phyloP scores from a whole-genome alignment of 2,329 filamentous ascomycete species.

The Phialemonium atrogriseum region DNA sequence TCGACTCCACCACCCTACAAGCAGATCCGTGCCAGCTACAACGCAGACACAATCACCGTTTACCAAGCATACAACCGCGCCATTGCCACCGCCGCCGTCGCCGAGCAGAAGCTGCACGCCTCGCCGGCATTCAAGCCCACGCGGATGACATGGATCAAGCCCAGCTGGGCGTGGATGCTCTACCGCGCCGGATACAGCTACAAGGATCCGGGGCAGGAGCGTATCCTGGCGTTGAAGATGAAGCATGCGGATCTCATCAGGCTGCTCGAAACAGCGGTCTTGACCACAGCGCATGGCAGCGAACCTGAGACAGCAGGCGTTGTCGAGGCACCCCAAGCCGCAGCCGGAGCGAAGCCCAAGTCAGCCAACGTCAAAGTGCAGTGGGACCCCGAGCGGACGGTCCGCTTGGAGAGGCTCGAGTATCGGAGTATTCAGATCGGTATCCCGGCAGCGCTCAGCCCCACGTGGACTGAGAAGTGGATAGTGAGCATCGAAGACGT shows the following conservation, averaged over 20 bases:
- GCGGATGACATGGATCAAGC: conserved; percentile 60
- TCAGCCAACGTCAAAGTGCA: conserved; percentile 42
- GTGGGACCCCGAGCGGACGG: conserved; percentile 54
- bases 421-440: conserved; percentile 55
- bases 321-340: not conserved
- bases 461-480: conserved; percentile 39
- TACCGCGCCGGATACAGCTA: conserved; percentile 53
- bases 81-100: conserved; percentile 46
- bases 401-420: conserved; percentile 32
- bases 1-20: conserved; percentile 20
- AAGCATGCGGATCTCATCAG: conserved; percentile 38
- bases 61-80: conserved; percentile 51
- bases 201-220: conserved; percentile 45
- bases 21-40: conserved; percentile 44
- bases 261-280: conserved; percentile 30
- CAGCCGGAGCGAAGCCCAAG: conserved; percentile 8
- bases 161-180: conserved; percentile 56
- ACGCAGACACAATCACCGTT: conserved; percentile 44
- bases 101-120: conserved; percentile 40
- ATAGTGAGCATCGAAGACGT: conserved; percentile 50
- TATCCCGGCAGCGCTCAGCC: conserved; percentile 37
- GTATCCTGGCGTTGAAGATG: conserved; percentile 50
- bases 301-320: not conserved
- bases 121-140: conserved; percentile 41
- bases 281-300: conserved; percentile 20